Evolutionary conservation across 139 green algal genomes (phyloP).

Genomic region (Pleodorina starrii): DNA sequence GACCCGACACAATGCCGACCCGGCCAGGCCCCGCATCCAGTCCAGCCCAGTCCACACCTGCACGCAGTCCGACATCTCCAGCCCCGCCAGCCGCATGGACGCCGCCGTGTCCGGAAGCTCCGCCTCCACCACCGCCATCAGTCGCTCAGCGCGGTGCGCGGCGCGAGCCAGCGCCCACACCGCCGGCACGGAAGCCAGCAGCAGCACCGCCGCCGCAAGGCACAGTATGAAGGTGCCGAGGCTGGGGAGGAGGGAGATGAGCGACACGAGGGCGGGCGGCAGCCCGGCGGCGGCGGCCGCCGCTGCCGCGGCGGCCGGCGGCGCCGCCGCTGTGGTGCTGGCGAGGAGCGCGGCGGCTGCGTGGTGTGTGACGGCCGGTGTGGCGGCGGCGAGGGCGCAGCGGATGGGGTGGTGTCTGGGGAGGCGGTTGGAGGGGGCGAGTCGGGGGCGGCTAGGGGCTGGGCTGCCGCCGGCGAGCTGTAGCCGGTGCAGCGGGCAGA

Average conservation of each 20-base stretch:
- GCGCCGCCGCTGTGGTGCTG: neutral
- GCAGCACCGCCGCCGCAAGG: neutral
- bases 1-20: too few relatives aligned
- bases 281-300: neutral
- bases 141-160: neutral
- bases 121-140: constrained; percentile 22
- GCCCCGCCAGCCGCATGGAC: constrained; percentile 18
- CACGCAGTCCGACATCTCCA: constrained; percentile 49
- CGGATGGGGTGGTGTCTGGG: neutral
- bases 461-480: neutral
- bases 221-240: constrained; percentile 10
- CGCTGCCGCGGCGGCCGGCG: neutral
- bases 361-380: neutral
- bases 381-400: too few relatives aligned
- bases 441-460: neutral
- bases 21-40: too few relatives aligned
- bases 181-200: constrained; percentile 30
- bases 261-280: neutral
- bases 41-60: constrained; percentile 25
- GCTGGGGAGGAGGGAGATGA: constrained; percentile 4
- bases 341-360: neutral
- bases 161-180: constrained; percentile 16
- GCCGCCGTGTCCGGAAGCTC: constrained; percentile 45
- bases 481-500: neutral
- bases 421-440: neutral